Evolutionary conservation across 345 rosid genomes (phyloP), one percentile per base, ranked within the genome.

Genomic region (Erysimum cheiranthoides): DNA sequence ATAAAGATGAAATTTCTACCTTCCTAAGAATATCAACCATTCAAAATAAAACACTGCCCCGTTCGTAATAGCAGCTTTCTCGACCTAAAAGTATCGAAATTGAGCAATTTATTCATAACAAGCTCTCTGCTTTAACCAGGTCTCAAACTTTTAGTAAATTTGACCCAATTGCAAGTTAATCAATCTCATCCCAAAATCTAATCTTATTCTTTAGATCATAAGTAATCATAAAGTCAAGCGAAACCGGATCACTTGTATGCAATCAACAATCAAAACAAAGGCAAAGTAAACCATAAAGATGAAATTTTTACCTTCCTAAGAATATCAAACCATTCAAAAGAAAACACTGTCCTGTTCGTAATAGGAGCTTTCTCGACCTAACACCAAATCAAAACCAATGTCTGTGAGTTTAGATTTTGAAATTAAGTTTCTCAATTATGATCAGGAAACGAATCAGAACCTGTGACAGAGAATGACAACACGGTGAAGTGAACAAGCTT

Each of bases 401-500:
- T 12, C 4, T 6, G 8, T 5, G 27, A 58, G 47, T 74, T 45
- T 28, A 12, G 68, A 54, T 50, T 21, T 21, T 43, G 69, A 62
- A 46, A n/a, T 58, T 43, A 0, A 30, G 65, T 52, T 14, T 13
- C 25, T 13, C 6, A 62, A 27, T 21, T 42, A 38, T 17, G 1
- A 47, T 47, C 11, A 32, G 11, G 58, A 56, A 17, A 67, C 36
- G 27, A 10, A 60, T 8, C 9, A 17, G 17, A 74, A 91, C 96
- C 90, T 88, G 83, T 16, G 82, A 60, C 96, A 90, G 58, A 90
- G 93, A 63, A 88, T 28, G 59, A 88, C 47, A 66, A 85, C 98
- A 74, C 96, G 82, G 78, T 95, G 98, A 64, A 95, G 94, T 77
- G 96, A 90, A 73, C 97, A 92, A 25, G 99, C 99, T 81, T 92